Evolutionary conservation across 1,284 basidiomycete species (phyloP).

Genomic region (Cryptococcus sp.): DNA sequence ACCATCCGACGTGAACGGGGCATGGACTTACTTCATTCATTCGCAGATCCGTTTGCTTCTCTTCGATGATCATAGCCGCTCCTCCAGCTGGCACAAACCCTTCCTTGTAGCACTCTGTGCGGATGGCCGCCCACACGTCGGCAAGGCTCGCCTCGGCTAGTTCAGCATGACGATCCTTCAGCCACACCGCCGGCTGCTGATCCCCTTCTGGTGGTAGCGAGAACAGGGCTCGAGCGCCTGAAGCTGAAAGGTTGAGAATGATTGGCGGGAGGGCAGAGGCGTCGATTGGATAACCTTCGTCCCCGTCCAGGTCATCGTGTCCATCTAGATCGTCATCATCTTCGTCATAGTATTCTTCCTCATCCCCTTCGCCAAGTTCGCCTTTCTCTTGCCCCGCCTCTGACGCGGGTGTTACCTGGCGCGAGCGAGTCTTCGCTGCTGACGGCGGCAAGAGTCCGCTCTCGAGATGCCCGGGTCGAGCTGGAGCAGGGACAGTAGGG

Average conservation of each 20-base stretch:
- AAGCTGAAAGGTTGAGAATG: slow-evolving; percentile 34
- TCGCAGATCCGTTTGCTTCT: slow-evolving; percentile 59
- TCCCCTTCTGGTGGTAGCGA: slow-evolving; percentile 19
- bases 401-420: too few relatives aligned
- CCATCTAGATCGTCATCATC: slow-evolving; percentile 18
- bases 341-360: slow-evolving; percentile 15
- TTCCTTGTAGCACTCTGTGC: slow-evolving; percentile 29
- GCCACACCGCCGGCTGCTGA: slow-evolving; percentile 23
- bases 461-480: too few relatives aligned
- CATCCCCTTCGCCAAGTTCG: slow-evolving; percentile 17
- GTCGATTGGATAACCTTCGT: slow-evolving; percentile 18
- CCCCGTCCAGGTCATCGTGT: slow-evolving; percentile 15
- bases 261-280: slow-evolving; percentile 31
- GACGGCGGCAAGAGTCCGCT: too few relatives aligned
- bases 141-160: slow-evolving; percentile 34
- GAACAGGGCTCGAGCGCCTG: slow-evolving; percentile 36
- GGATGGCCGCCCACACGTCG: slow-evolving; percentile 33
- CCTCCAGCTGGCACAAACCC: slow-evolving; percentile 17
- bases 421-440: too few relatives aligned
- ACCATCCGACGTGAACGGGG: neutral
- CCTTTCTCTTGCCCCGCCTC: neutral
- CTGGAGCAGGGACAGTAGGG: neutral
- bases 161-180: slow-evolving; percentile 30
- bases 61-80: slow-evolving; percentile 37
- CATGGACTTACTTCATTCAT: slow-evolving; percentile 66